Base-by-base conservation (phyloP, 1,139 yeast genomes). In the Candida neerlandica region DNA sequence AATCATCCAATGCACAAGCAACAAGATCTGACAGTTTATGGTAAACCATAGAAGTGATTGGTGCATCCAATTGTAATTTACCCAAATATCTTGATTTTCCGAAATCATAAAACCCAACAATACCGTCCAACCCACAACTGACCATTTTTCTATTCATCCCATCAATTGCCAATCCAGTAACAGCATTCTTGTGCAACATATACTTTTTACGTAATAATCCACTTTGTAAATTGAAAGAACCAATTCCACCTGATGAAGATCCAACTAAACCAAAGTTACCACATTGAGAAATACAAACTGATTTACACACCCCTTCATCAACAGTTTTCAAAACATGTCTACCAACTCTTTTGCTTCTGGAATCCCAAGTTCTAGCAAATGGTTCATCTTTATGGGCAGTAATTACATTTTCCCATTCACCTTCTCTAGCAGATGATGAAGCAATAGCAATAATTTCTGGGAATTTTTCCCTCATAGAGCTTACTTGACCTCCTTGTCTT, bases 261-360 rank as follows among this genome's bases (percentile, higher is more conserved):
- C 98, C 99, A 21, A 95, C 87, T 44, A 94, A 71, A 1, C 88
- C 97, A 69, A 95, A 95, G 66, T 95, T 95, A 37, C 99, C 99
- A 77, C 99, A 95, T 52, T 85, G 89, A 0, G 97, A 88, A 32
- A 94, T 81, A 21, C 88, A 80, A 9, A 90, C 95, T 27, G 88
- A 69, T 62, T 86, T 89, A n/a, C 84, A 96, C n/a, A 82, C 64
- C 0, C 96, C 92, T 4, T 79, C 84, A 67, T 95, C 99, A 14
- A 81, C 79, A 1, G 98, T 89, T 4, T 74, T 66, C 42, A 95
- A 71, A 43, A 75, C 77, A 73, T 85, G 81, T 53, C 85, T 80
- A 16, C 98, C 98, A 2, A 92, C 84, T 61, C 94, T 83, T 55
- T 89, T 92, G 52, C 80, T 81, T 55, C 80, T 81, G n/a, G 92